Evolutionary conservation across 306 rosid genomes (phyloP).

Genomic region (Lathyrus sativus): DNA sequence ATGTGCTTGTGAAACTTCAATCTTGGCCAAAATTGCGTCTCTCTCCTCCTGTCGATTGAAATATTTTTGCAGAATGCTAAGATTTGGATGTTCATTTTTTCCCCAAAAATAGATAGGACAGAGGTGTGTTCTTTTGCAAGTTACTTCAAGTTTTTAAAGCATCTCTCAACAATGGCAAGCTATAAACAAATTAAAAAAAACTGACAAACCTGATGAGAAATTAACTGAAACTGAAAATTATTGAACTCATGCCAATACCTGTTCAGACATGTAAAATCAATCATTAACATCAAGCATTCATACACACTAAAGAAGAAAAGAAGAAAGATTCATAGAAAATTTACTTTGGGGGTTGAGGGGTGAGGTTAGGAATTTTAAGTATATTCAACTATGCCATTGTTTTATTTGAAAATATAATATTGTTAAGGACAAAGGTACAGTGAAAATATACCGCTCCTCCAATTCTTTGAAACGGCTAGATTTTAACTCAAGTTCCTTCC

Average conservation of each 20-base stretch:
- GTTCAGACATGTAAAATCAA: slow-evolving; percentile 39
- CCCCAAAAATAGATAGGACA: not conserved
- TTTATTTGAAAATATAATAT: slow-evolving; percentile 29
- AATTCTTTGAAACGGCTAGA: slow-evolving; percentile 77
- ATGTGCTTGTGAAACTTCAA: slow-evolving; percentile 98
- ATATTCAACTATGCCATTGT: slow-evolving; percentile 22
- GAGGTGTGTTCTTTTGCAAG: slow-evolving; percentile 24
- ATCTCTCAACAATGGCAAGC: slow-evolving; percentile 10
- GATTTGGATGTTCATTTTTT: not conserved
- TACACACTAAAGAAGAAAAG: slow-evolving; percentile 3
- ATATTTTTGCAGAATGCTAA: slow-evolving; percentile 29
- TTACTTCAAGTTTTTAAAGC: slow-evolving; percentile 29
- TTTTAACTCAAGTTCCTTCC: slow-evolving; percentile 78
- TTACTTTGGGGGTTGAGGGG: slow-evolving; percentile 4
- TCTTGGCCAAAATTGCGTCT: slow-evolving; percentile 88
- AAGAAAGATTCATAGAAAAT: slow-evolving; percentile 9
- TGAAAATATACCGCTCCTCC: slow-evolving; percentile 76
- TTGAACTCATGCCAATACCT: slow-evolving; percentile 99
- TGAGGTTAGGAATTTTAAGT: not conserved
- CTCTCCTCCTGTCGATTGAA: slow-evolving; percentile 84
- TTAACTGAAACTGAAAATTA: slow-evolving; percentile 92
- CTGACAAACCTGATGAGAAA: slow-evolving; percentile 77
- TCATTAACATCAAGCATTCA: slow-evolving; percentile 36
- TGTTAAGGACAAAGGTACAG: slow-evolving; percentile 26
- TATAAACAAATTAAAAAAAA: slow-evolving; percentile 22